Evolutionary conservation across 78 protist species (phyloP).

Genomic region (Chrysochromulina parva): DNA sequence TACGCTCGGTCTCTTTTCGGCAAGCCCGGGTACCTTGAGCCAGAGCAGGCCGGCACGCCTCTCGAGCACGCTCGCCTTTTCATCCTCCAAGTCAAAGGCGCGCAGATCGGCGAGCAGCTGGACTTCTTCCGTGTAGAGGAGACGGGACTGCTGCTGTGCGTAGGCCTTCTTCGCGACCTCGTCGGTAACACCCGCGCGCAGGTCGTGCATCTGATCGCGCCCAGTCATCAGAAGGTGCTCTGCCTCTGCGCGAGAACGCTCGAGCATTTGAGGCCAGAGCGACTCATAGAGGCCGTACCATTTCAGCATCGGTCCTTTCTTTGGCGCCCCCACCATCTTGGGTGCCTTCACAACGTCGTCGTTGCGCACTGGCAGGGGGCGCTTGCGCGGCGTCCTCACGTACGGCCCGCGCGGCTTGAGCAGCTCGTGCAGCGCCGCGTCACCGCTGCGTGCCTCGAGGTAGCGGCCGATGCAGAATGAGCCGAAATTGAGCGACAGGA

Average conservation of each 20-base stretch:
- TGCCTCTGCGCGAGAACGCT: too few relatives aligned
- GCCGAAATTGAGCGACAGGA: background rate
- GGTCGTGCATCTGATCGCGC: too few relatives aligned
- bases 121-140: background rate
- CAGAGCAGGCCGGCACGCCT: background rate
- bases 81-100: background rate
- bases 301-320: too few relatives aligned
- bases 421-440: background rate
- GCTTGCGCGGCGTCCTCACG: background rate
- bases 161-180: too few relatives aligned
- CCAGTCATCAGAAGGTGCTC: too few relatives aligned
- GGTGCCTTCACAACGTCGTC: too few relatives aligned
- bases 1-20: constrained; percentile 28
- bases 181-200: too few relatives aligned
- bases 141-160: background rate
- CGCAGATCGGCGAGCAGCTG: constrained; percentile 25
- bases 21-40: background rate
- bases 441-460: background rate
- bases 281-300: too few relatives aligned
- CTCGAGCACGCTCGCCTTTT: background rate
- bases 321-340: too few relatives aligned
- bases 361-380: background rate
- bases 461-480: background rate
- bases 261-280: too few relatives aligned
- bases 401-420: background rate